Evolutionary conservation across 495 filamentous ascomycete species (phyloP).

Genomic region (Talaromyces proteolyticus): DNA sequence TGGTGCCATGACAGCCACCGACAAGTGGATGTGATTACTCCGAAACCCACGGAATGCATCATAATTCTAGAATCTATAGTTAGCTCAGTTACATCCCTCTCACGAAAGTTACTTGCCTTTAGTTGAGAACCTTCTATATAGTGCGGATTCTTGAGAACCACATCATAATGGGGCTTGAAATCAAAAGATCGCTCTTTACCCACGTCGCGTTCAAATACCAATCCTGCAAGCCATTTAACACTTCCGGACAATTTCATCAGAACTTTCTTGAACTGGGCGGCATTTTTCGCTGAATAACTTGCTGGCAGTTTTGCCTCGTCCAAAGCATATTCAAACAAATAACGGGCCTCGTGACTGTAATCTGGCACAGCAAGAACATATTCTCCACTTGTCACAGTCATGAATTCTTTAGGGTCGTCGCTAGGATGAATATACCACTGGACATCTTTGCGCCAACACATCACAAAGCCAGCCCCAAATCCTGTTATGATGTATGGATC

Average conservation of each 20-base stretch:
- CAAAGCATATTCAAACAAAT: conserved; percentile 47
- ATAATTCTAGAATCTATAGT: conserved; percentile 61
- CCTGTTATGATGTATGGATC: conserved; percentile 94
- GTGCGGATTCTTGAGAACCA: conserved; percentile 74
- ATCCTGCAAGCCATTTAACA: conserved; percentile 81
- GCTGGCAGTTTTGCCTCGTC: conserved; percentile 57
- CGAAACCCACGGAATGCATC: conserved; percentile 92
- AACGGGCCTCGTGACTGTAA: conserved; percentile 80
- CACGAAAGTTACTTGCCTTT: conserved; percentile 22
- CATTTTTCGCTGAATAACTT: conserved; percentile 61
- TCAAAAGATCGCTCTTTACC: conserved; percentile 68
- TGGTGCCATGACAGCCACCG: conserved; percentile 80
- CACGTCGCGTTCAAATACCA: conserved; percentile 85
- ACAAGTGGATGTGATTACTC: conserved; percentile 93
- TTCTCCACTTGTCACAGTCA: conserved; percentile 91
- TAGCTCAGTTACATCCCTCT: conserved; percentile 12
- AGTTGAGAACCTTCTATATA: conserved; percentile 53
- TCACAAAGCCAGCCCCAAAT: conserved; percentile 87
- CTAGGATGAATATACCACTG: conserved; percentile 75
- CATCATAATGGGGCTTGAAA: conserved; percentile 89
- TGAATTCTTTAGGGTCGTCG: conserved; percentile 84
- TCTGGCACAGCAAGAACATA: conserved; percentile 92
- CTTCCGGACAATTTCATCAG: conserved; percentile 97
- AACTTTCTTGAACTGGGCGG: conserved; percentile 89
- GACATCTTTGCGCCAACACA: conserved; percentile 96